Evolutionary conservation across 805 yeast genomes (phyloP).

Genomic region (Starmerella geochares): DNA sequence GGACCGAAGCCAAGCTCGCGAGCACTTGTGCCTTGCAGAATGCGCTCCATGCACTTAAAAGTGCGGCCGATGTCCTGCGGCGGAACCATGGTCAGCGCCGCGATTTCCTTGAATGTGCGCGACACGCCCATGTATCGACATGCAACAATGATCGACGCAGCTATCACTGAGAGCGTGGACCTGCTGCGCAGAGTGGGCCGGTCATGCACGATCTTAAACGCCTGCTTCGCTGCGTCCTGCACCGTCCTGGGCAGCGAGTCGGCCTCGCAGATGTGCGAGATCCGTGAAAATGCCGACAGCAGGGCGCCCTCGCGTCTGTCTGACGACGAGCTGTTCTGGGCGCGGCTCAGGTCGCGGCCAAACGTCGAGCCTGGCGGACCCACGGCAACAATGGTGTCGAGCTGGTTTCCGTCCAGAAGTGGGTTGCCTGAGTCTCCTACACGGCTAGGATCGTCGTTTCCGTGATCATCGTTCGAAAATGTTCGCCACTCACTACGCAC

Average conservation of each 20-base stretch:
- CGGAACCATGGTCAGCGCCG: constrained; percentile 89
- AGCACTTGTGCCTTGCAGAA: constrained; percentile 32
- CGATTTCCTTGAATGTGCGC: constrained; percentile 88
- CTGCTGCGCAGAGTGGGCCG: constrained; percentile 79
- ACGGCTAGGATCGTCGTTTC: constrained; percentile 97
- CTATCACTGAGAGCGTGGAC: constrained; percentile 88
- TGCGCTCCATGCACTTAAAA: constrained; percentile 71
- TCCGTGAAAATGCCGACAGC: constrained; percentile 79
- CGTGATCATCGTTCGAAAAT: constrained; percentile 93
- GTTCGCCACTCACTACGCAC: constrained; percentile 98
- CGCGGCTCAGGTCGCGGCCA: constrained; percentile 83
- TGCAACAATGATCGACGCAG: constrained; percentile 89
- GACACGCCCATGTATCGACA: constrained; percentile 91
- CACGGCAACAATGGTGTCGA: constrained; percentile 82
- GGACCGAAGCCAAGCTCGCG: constrained; percentile 31
- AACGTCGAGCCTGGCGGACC: constrained; percentile 74
- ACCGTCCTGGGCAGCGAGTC: constrained; percentile 89
- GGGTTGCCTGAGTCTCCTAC: constrained; percentile 97
- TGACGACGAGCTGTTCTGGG: constrained; percentile 74
- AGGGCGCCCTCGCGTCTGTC: constrained; percentile 82
- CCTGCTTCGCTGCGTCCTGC: constrained; percentile 95
- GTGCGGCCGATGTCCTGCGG: constrained; percentile 90
- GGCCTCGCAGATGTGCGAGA: constrained; percentile 94
- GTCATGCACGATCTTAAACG: constrained; percentile 81
- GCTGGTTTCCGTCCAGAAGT: constrained; percentile 76